Conservation (phyloP, 371 early-diverging fungal genomes). For the Umbelopsis sp. region DNA sequence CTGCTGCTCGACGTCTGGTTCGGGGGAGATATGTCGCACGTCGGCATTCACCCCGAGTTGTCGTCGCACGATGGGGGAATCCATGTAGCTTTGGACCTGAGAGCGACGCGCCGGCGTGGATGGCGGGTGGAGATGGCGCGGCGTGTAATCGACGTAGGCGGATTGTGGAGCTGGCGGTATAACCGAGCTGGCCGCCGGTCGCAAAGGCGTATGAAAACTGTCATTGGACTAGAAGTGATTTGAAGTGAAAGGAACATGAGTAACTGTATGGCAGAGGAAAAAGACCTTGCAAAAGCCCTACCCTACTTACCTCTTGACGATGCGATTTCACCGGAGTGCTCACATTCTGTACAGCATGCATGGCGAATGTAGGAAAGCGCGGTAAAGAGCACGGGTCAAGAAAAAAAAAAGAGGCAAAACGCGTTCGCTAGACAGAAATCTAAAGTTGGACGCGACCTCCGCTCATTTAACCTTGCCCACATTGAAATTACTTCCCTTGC, state of each 20-base stretch:
- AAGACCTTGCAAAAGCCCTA: too few relatives aligned
- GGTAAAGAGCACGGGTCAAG: too few relatives aligned
- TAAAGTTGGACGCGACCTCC: not conserved
- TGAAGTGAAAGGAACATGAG: too few relatives aligned
- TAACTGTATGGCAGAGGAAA: not conserved
- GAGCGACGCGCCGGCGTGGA: constrained; percentile 16
- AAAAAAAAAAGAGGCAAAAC: not conserved
- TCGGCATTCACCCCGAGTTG: constrained; percentile 34
- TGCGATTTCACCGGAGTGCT: not conserved
- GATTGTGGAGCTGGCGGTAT: constrained; percentile 27
- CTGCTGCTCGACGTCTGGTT: not conserved
- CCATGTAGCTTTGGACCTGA: constrained; percentile 31
- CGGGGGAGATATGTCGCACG: constrained; percentile 20
- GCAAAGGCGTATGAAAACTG: constrained; percentile 12
- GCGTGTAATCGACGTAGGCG: constrained; percentile 49
- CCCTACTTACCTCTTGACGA: not conserved
- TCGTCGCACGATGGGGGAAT: constrained; percentile 44
- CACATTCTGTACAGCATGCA: constrained; percentile 1
- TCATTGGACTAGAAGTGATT: not conserved
- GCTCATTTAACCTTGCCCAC: too few relatives aligned
- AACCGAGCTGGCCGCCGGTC: not conserved
- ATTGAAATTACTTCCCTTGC: too few relatives aligned
- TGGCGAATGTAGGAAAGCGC: not conserved
- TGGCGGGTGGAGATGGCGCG: constrained; percentile 27
- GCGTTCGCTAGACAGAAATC: not conserved